Evolutionary conservation across 2,329 filamentous ascomycete species (phyloP), one percentile per base, ranked within the genome.

Genomic region (Graphiopsis chlorocephala): DNA sequence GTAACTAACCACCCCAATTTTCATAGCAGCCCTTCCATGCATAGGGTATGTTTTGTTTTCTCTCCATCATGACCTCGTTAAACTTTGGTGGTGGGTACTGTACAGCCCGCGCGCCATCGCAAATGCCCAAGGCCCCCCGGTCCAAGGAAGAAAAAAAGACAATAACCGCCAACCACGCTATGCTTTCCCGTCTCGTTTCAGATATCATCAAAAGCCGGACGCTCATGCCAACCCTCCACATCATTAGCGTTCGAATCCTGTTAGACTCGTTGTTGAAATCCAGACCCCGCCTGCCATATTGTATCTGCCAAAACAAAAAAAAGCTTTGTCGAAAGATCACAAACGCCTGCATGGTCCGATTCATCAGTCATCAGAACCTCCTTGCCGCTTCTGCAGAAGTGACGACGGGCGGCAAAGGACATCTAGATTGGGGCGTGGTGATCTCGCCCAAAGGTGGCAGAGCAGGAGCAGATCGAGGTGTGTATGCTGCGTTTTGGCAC

Each of bases 401-500:
- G n/a, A 74, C 63, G 12, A 75, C 73, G 4, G 73, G 72, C 20
- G 73, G 73, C 12, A 75, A 59, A 2, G 65, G 73, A 63, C 71
- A 74, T 55, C 71, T 68, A 28, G 68, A 66, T 20, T 65, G 66
- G 3, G 67, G 64, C 10, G 67, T 67, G 4, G 70, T 69, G 50
- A 73, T 66, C 31, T 74, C 69, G 48, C 69, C 65, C 15, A 75
- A 64, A 4, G 73, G 71, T 17, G 73, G 73, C 14, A 64, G 26
- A 10, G 63, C 33, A 17, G 74, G 66, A 20, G 71, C 66, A 47
- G 65, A 65, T 58, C 71, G 33, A 11, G 52, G 63, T 50, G 53
- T 70, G 38, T 28, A 59, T 14, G 64, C 62, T 14, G 64, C 48
- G 17, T 65, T 61, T 8, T 72, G 68, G 12, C 73, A 68, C 6